Conservation (phyloP, 345 rosid species). For the Aquilaria yunnanensis region DNA sequence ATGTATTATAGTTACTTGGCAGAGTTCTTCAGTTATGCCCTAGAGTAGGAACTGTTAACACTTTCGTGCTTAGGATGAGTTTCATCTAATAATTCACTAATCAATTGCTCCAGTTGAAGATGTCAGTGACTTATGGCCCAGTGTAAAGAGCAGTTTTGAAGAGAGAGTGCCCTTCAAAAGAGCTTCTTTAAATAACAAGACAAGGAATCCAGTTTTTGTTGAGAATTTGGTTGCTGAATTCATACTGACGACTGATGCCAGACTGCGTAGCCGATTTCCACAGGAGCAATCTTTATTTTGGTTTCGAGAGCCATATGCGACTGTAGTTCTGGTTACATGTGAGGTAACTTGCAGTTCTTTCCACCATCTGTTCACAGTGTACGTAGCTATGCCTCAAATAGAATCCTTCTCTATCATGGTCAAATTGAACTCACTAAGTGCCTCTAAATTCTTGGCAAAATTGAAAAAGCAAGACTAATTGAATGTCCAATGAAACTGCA, state of each 20-base stretch:
- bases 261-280: conserved; percentile 90
- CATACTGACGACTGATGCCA: conserved; percentile 81
- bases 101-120: conserved; percentile 63
- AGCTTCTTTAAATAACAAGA: conserved; percentile 80
- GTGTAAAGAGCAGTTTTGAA: conserved; percentile 62
- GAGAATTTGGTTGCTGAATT: conserved; percentile 77
- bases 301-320: conserved; percentile 94
- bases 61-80: neutral
- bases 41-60: neutral
- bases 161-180: conserved; percentile 61
- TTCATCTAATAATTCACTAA: conserved; percentile 7
- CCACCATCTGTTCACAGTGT: neutral
- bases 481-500: neutral
- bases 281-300: conserved; percentile 81
- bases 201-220: conserved; percentile 73
- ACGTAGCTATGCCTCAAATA: too few relatives aligned
- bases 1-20: too few relatives aligned
- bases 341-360: conserved; percentile 48
- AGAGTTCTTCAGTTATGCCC: too few relatives aligned
- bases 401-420: too few relatives aligned
- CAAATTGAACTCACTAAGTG: too few relatives aligned
- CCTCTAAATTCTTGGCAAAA: too few relatives aligned
- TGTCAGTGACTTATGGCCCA: conserved; percentile 93
- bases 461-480: too few relatives aligned
- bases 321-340: conserved; percentile 86